Base-by-base conservation (phyloP, 2,329 filamentous ascomycete genomes). In the Lasiodiplodia citricola region DNA sequence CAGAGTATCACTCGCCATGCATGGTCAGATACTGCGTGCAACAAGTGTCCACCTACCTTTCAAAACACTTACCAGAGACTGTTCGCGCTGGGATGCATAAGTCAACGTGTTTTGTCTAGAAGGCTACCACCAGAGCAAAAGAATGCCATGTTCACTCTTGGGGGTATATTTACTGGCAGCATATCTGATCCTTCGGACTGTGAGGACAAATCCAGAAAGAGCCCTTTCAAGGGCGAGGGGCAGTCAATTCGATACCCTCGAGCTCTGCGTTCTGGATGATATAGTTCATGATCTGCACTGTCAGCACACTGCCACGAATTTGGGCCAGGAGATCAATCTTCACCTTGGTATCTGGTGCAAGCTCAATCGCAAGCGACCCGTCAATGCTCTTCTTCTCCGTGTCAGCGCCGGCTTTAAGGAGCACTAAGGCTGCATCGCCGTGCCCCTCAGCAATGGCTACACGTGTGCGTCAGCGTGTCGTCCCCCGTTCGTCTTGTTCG, bases 311-410 rank as follows among this genome's bases (percentile, higher is more conserved):
- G 35, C 2, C 16, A 11, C 41, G 18, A 10, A 41, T 25, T 2
- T 21, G 8, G 25, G 4, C n/a, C 47, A 21, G 3, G 6, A 25
- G 16, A 28, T 5, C 23, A 66, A 14, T 16, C 25, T 84, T 71
- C 80, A 94, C 92, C 83, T 95, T 95, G 68, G 86, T 87, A 81
- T 97, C 94, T 1, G 96, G 96, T 13, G 93, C 93, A 68, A 97
- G 82, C 71, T 97, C 91, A 69, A 98, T 85, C 8, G 96, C 88
- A 67, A 93, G 75, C 71, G 83, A 84, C 1, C 91, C 94, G 70
- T 92, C 90, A 4, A 74, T 79, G 75, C 95, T 93, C 80, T 87
- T 90, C 82, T 93, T 94, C 71, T 92, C 90, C 14, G 86, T 86
- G 76, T 97, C 94, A 0, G 94, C 94, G 0, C 96, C 96, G 3